These are phyloP conservation scores for Nicotiana obtusifolia DNA, from an alignment of 257 asterid genomes.

Conservation along the genomic window DNA sequence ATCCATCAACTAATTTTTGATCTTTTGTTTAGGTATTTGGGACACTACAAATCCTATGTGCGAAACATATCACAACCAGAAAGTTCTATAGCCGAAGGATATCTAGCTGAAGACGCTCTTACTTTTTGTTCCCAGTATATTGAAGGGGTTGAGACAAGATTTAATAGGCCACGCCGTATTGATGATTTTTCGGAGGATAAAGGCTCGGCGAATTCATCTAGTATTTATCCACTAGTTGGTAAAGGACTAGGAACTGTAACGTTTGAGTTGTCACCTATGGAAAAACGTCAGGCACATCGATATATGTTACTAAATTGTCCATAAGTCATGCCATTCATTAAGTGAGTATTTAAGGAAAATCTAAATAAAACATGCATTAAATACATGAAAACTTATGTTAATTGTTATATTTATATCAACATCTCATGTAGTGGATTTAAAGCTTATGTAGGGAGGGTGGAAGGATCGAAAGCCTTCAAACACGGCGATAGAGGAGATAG, in stretches of 20 bases:
- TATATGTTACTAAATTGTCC: conserved; percentile 6
- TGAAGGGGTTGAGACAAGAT: too few relatives aligned
- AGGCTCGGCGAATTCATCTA: neutral
- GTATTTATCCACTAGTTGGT: neutral
- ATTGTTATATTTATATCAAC: too few relatives aligned
- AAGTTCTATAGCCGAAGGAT: neutral
- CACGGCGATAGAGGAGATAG: neutral
- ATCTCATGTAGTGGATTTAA: neutral
- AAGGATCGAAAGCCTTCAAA: neutral
- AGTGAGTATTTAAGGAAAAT: neutral
- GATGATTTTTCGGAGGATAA: neutral
- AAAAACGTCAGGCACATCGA: neutral
- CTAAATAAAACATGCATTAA: too few relatives aligned
- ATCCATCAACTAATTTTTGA: too few relatives aligned
- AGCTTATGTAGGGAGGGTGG: neutral
- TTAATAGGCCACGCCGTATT: neutral
- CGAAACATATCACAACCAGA: neutral
- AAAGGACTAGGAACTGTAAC: neutral
- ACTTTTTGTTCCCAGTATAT: neutral
- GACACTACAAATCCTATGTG: too few relatives aligned
- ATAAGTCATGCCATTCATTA: neutral
- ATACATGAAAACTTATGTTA: too few relatives aligned
- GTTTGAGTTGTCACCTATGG: neutral
- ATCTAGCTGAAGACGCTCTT: neutral
- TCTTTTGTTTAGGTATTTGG: too few relatives aligned